These are phyloP conservation scores for Lophium mytilinum DNA, from an alignment of 495 filamentous ascomycete genomes.

Conservation along the genomic window DNA sequence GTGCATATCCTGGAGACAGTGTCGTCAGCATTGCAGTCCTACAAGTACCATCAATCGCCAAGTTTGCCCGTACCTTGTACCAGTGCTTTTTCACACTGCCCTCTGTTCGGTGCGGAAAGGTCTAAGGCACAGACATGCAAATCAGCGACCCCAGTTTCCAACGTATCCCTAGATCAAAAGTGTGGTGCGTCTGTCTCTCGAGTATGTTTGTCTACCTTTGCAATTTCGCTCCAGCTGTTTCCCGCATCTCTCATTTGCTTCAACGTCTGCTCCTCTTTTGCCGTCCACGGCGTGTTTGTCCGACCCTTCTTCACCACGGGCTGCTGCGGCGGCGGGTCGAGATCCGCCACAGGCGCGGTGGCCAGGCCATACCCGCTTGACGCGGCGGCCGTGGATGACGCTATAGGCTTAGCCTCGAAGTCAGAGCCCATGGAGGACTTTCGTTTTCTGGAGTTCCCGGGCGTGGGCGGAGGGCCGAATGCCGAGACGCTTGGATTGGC, in stretches of 20 bases:
- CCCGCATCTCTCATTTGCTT: constrained; percentile 91
- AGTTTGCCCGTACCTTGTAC: constrained; percentile 69
- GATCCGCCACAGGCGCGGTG: constrained; percentile 32
- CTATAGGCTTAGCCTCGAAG: background rate
- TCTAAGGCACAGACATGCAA: constrained; percentile 41
- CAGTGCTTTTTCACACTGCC: constrained; percentile 99
- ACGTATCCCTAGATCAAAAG: constrained; percentile 1
- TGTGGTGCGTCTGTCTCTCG: background rate
- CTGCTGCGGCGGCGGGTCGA: constrained; percentile 32
- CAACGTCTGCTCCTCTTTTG: constrained; percentile 82
- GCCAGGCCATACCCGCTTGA: constrained; percentile 10
- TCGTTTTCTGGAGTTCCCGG: constrained; percentile 22
- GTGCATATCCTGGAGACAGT: constrained; percentile 73
- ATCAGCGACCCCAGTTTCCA: constrained; percentile 27
- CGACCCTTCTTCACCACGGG: constrained; percentile 80
- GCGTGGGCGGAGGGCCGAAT: constrained; percentile 10
- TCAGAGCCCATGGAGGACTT: constrained; percentile 7
- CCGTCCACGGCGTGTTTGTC: constrained; percentile 97
- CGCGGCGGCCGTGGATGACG: constrained; percentile 1
- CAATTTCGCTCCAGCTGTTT: constrained; percentile 93
- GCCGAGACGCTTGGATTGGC: background rate
- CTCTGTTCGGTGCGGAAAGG: constrained; percentile 86
- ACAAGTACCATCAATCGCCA: constrained; percentile 3
- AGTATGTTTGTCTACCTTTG: constrained; percentile 56
- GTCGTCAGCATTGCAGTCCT: constrained; percentile 13